Evolutionary conservation across 163 green algal genomes (phyloP).

Genomic region (Prototheca wickerhamii): DNA sequence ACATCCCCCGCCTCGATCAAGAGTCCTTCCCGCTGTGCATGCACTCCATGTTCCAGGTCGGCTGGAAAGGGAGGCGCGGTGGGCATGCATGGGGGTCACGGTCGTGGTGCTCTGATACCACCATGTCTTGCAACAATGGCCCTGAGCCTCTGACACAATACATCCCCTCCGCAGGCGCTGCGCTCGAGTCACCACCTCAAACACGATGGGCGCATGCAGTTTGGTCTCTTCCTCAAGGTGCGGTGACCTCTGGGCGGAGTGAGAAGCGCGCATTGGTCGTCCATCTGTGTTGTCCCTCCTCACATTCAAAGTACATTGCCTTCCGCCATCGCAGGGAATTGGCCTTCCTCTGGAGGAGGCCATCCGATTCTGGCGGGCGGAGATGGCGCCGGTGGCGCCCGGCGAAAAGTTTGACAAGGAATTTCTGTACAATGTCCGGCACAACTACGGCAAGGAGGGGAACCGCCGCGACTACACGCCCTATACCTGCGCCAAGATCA

Average conservation of each 20-base stretch:
- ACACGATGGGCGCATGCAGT: slow-evolving; percentile 80
- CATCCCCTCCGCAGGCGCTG: slow-evolving; percentile 26
- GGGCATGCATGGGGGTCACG: no score
- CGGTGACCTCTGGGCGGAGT: background rate
- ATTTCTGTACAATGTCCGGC: slow-evolving; percentile 90
- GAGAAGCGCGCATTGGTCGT: background rate
- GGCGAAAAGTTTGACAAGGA: slow-evolving; percentile 93
- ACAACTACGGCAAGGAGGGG: slow-evolving; percentile 96
- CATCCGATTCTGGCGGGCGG: slow-evolving; percentile 79
- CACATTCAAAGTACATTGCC: no score
- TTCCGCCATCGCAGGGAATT: slow-evolving; percentile 56
- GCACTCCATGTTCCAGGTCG: slow-evolving; percentile 41
- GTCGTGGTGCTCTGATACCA: no score
- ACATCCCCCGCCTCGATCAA: slow-evolving; percentile 48
- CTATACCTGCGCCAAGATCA: slow-evolving; percentile 79
- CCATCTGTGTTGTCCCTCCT: background rate
- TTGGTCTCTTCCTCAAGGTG: slow-evolving; percentile 96
- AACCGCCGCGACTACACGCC: slow-evolving; percentile 85
- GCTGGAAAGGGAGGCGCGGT: background rate
- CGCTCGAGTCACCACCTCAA: slow-evolving; percentile 70
- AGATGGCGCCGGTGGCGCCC: slow-evolving; percentile 43
- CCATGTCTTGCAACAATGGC: no score
- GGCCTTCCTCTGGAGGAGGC: slow-evolving; percentile 80
- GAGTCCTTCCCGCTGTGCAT: slow-evolving; percentile 94
- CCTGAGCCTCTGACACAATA: background rate